These are phyloP conservation scores for Quercus ilex DNA, from an alignment of 306 rosid species.

Conservation along the genomic window DNA sequence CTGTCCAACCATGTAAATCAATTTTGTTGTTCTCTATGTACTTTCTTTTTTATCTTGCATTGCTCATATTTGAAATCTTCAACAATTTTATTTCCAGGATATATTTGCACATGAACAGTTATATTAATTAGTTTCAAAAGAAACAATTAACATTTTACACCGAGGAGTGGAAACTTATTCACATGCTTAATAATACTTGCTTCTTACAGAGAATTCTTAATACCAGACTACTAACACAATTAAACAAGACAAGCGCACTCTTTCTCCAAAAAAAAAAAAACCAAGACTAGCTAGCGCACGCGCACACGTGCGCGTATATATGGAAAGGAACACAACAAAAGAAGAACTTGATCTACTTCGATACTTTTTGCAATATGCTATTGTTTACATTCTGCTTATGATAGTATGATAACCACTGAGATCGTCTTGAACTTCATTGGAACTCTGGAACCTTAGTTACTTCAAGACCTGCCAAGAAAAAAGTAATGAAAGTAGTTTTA, in stretches of 20 bases:
- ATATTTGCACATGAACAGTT: neutral
- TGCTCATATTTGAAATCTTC: too few relatives aligned
- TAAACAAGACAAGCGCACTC: neutral
- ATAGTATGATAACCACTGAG: neutral
- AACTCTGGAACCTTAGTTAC: slow-evolving; percentile 21
- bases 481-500: neutral
- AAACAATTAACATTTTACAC: neutral
- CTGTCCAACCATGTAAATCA: too few relatives aligned
- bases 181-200: neutral
- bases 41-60: too few relatives aligned
- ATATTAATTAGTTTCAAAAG: neutral
- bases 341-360: neutral
- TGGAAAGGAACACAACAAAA: neutral
- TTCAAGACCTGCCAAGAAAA: slow-evolving; percentile 40
- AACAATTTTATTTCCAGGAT: neutral
- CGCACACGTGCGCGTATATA: neutral
- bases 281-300: neutral
- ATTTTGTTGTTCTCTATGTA: too few relatives aligned
- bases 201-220: neutral
- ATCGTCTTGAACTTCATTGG: slow-evolving; percentile 16
- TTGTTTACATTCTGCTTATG: neutral
- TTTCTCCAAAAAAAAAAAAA: too few relatives aligned
- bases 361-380: neutral
- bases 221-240: neutral
- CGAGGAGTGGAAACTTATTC: neutral